Evolutionary conservation across 2,329 filamentous ascomycete genomes (phyloP), one percentile per base, ranked within the genome.

Genomic region (Botrytis elliptica): DNA sequence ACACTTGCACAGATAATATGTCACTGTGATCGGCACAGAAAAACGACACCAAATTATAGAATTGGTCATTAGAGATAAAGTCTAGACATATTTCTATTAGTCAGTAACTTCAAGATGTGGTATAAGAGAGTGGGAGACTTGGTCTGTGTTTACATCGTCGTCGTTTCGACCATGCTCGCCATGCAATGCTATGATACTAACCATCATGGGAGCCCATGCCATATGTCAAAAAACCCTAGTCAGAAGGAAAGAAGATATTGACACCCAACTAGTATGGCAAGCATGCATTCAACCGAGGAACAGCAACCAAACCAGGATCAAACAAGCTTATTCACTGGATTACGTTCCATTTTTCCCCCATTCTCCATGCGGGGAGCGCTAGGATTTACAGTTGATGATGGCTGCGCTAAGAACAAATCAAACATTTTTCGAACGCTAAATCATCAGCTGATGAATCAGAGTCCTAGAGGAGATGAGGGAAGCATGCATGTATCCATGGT

Each of bases 391-490:
- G 4, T 33, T 22, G n/a, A 42, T 42, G 18, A 68, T 52, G 44
- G 33, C 63, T 65, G 63, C 42, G 20, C 63, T 46, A 66, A 66
- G 44, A 36, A 57, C n/a, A n/a, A 42, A 55, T 57, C 65, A 57
- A 40, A 68, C 20, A 22, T 57, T n/a, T 42, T 42, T 22, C 25
- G 5, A 42, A 57, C 66, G 49, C 66, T 68, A 68, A 68, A 42
- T 68, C n/a, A 68, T 57, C 66, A 68, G 66, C 66, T 68, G 66
- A 42, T 68, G 36, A 68, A 57, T 57, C 36, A 22, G 36, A 57
- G 66, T 40, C 66, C 65, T 10, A 4, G 66, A 25, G 49, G 36
- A 55, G 66, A 29, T 22, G 36, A 9, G 33, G 66, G 66, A 68
- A 42, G 49, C 66, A 68, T 68, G 66, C 36, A 29, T 6, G 38